Evolutionary conservation across 768 basidiomycete species (phyloP).

Genomic region (Lactarius hatsudake): DNA sequence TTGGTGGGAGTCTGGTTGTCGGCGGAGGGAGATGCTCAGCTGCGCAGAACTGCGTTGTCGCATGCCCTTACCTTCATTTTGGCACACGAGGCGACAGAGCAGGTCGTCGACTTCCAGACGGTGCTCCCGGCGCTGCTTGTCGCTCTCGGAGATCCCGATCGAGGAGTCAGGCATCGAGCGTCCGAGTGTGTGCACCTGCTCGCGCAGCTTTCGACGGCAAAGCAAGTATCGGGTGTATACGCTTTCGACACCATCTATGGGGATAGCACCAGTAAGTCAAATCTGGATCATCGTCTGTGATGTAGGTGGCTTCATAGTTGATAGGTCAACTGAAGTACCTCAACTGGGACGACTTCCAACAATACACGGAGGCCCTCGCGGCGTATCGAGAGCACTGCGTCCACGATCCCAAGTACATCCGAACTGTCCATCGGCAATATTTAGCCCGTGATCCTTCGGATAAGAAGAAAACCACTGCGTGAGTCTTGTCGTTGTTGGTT

Average conservation of each 20-base stretch:
- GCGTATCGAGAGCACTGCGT: slow-evolving; percentile 53
- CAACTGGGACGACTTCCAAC: slow-evolving; percentile 58
- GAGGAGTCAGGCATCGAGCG: slow-evolving; percentile 47
- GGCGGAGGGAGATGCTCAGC: slow-evolving; percentile 31
- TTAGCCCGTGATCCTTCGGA: slow-evolving; percentile 48
- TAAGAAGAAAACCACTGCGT: slow-evolving; percentile 54
- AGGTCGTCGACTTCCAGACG: slow-evolving; percentile 74
- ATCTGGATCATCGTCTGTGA: neutral
- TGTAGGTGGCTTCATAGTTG: slow-evolving; percentile 3
- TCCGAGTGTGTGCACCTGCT: slow-evolving; percentile 55
- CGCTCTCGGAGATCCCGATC: slow-evolving; percentile 48
- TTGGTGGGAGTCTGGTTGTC: slow-evolving; percentile 67
- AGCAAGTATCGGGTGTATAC: slow-evolving; percentile 57
- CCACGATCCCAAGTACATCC: slow-evolving; percentile 58
- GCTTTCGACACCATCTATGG: slow-evolving; percentile 76
- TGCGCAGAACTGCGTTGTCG: slow-evolving; percentile 56
- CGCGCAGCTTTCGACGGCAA: slow-evolving; percentile 37
- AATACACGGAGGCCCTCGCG: slow-evolving; percentile 53
- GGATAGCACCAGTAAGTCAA: slow-evolving; percentile 47
- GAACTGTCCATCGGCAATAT: slow-evolving; percentile 58
- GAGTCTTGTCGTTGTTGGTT: slow-evolving; percentile 30
- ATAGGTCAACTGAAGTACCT: slow-evolving; percentile 61
- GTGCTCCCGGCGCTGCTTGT: slow-evolving; percentile 69
- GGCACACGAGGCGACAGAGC: slow-evolving; percentile 56
- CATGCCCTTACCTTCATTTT: slow-evolving; percentile 81